Conservation (phyloP, 345 rosid species). For the Heritiera fomes region DNA sequence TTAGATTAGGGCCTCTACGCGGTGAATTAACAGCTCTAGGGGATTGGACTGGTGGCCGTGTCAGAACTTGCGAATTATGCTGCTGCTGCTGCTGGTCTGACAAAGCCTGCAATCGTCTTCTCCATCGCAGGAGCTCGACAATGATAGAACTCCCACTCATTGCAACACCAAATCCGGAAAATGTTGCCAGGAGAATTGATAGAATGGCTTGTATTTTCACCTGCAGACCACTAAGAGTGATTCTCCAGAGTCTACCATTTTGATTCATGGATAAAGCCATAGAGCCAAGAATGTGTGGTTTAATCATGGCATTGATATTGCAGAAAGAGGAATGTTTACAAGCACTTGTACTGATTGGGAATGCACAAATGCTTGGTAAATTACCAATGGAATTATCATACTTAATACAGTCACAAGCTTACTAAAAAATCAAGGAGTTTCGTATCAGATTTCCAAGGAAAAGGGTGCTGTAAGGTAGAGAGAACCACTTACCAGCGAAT, state of each 20-base stretch:
- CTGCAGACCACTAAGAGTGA: conserved; percentile 31
- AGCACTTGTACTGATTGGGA: neutral
- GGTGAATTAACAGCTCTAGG: conserved; percentile 31
- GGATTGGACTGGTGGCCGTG: conserved; percentile 40
- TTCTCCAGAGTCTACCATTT: neutral
- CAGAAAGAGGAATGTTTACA: neutral
- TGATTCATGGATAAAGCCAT: neutral
- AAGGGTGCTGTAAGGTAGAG: neutral
- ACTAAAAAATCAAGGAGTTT: neutral
- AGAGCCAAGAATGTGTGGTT: neutral
- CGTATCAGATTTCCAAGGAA: neutral
- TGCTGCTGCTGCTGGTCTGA: conserved; percentile 30
- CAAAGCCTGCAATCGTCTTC: conserved; percentile 49
- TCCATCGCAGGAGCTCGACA: conserved; percentile 79
- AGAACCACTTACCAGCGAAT: conserved; percentile 64
- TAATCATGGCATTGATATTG: neutral
- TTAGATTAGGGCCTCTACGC: conserved; percentile 13
- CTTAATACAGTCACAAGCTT: neutral
- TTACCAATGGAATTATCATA: neutral
- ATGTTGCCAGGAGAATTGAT: conserved; percentile 73
- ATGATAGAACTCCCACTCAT: conserved; percentile 83
- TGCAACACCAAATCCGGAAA: conserved; percentile 79
- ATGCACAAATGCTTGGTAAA: neutral
- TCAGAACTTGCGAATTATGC: conserved; percentile 19
- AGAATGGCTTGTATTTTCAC: conserved; percentile 68